phyloP scores from a whole-genome alignment of 2,329 filamentous ascomycete genomes.

The Diplodia seriata region DNA sequence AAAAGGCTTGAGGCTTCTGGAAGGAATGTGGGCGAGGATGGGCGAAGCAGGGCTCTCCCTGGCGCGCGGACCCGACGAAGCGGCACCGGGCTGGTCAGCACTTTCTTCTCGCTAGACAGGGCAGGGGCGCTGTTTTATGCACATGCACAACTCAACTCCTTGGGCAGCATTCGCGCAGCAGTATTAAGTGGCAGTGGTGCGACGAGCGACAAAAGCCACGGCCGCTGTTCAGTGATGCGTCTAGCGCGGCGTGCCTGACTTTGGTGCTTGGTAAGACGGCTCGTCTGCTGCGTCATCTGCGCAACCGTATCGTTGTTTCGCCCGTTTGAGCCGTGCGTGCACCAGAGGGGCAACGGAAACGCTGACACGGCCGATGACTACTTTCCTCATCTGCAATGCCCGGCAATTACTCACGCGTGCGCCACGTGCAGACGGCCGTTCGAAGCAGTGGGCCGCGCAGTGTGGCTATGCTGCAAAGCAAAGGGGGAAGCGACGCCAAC shows the following conservation, averaged over 20 bases:
- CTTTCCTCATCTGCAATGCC: no score
- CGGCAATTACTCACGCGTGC: neutral
- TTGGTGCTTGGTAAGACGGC: constrained; percentile 9
- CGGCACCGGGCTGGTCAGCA: constrained; percentile 1
- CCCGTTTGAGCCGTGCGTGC: no score
- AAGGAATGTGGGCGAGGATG: neutral
- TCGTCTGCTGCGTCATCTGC: constrained; percentile 15
- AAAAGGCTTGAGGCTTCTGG: neutral
- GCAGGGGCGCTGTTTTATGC: no score
- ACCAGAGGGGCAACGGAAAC: neutral
- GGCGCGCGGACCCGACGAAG: constrained; percentile 13
- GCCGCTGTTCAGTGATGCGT: neutral
- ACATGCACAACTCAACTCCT: no score
- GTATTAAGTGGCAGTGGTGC: no score
- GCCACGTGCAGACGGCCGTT: neutral
- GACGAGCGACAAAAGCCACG: neutral
- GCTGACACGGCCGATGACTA: neutral
- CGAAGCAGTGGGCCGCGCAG: neutral
- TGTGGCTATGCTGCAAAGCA: no score
- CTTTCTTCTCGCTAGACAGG: neutral
- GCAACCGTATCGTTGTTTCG: no score
- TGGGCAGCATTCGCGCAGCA: no score
- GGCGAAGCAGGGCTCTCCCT: no score
- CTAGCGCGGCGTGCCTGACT: constrained; percentile 16
- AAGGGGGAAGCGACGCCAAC: no score